Conservation (phyloP, 1,284 basidiomycete species). For the Puccinia novopanici region DNA sequence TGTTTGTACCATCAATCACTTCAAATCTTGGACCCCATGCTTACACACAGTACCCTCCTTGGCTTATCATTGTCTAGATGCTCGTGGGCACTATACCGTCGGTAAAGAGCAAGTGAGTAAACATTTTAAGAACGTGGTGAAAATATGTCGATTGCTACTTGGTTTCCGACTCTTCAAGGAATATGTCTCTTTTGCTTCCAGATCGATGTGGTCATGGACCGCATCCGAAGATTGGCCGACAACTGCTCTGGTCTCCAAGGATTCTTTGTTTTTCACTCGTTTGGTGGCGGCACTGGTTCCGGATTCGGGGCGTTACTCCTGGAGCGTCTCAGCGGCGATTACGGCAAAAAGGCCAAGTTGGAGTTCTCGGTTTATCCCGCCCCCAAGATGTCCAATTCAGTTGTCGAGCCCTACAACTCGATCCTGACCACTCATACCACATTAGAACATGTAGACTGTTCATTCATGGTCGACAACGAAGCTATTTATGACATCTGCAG, state of each 20-base stretch:
- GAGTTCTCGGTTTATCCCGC: slow-evolving; percentile 98
- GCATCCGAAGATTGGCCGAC: slow-evolving; percentile 90
- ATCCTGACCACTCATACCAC: slow-evolving; percentile 98
- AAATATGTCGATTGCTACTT: no score
- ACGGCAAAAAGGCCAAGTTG: slow-evolving; percentile 98
- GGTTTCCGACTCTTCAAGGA: neutral
- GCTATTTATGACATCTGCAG: slow-evolving; percentile 98
- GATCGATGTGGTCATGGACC: slow-evolving; percentile 83
- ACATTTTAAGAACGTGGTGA: neutral
- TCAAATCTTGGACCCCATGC: slow-evolving; percentile 55
- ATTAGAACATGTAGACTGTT: slow-evolving; percentile 98
- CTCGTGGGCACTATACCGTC: slow-evolving; percentile 73
- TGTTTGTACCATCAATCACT: slow-evolving; percentile 61
- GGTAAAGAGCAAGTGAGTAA: slow-evolving; percentile 81
- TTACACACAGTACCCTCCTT: neutral
- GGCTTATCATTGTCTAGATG: slow-evolving; percentile 4
- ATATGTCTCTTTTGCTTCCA: slow-evolving; percentile 52
- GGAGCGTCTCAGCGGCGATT: slow-evolving; percentile 93
- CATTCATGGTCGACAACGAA: slow-evolving; percentile 96
- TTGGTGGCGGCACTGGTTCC: slow-evolving; percentile 98
- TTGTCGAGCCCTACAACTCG: slow-evolving; percentile 99
- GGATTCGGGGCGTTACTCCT: slow-evolving; percentile 97
- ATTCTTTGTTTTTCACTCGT: slow-evolving; percentile 99
- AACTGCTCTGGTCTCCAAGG: slow-evolving; percentile 98
- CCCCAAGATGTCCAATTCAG: slow-evolving; percentile 90